A percentile compares a stretch with the other conserved stretches of the same genome.
Conservation (phyloP, 1,284 basidiomycete species). For the Gymnopus androsaceus region DNA sequence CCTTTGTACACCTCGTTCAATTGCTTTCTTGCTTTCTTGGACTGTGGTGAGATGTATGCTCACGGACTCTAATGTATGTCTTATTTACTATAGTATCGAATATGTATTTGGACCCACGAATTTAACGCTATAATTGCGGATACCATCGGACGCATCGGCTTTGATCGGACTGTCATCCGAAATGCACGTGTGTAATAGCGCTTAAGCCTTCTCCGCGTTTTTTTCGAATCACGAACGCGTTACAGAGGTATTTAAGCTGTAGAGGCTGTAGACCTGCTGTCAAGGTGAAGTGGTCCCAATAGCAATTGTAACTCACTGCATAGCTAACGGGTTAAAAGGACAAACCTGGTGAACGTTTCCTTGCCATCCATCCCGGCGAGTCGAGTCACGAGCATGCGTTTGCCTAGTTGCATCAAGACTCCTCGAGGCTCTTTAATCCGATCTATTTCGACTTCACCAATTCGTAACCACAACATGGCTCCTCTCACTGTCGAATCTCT, state of each 20-base stretch:
- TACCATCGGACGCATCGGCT: neutral
- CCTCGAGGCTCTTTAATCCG: slow-evolving; percentile 3
- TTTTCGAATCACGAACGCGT: neutral
- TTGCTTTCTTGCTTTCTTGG: no score
- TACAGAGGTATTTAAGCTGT: neutral
- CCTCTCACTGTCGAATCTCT: slow-evolving; percentile 62
- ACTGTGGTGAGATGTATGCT: no score
- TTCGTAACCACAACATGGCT: slow-evolving; percentile 42
- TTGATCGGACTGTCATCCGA: neutral
- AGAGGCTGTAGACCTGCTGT: slow-evolving; percentile 1
- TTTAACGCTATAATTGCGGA: no score
- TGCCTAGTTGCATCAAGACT: slow-evolving; percentile 3
- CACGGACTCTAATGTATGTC: neutral
- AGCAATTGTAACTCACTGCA: neutral
- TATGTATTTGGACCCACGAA: no score
- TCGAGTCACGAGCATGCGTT: slow-evolving; percentile 9
- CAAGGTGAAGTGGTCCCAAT: slow-evolving; percentile 4
- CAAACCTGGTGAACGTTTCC: neutral
- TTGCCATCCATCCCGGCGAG: neutral
- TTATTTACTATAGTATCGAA: neutral
- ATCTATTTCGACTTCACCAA: slow-evolving; percentile 1
- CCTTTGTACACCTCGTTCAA: no score
- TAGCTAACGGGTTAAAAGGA: neutral
- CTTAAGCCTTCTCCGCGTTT: neutral
- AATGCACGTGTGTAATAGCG: neutral